Evolutionary conservation across 345 rosid genomes (phyloP).

Genomic region (Camelina hispida): DNA sequence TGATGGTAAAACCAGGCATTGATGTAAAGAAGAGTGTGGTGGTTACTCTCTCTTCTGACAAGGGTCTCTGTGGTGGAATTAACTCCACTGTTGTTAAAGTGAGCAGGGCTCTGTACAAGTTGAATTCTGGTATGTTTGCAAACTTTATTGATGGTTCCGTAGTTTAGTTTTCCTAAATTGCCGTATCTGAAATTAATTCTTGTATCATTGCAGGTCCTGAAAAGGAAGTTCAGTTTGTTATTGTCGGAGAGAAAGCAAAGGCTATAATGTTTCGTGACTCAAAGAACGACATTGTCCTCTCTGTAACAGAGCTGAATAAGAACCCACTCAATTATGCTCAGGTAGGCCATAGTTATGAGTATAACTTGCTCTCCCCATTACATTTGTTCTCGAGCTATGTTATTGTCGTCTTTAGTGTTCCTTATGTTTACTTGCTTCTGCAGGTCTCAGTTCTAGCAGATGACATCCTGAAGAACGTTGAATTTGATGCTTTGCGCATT

Average conservation of each 20-base stretch:
- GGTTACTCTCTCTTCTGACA: conserved; percentile 89
- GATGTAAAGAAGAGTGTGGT: conserved; percentile 96
- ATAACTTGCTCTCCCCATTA: background rate
- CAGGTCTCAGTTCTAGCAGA: conserved; percentile 98
- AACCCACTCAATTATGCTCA: conserved; percentile 93
- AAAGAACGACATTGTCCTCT: conserved; percentile 64
- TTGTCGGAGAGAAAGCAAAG: conserved; percentile 92
- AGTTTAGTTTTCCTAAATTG: conserved; percentile 12
- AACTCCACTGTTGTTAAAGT: conserved; percentile 88
- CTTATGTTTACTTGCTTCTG: conserved; percentile 29
- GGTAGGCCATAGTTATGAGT: conserved; percentile 47
- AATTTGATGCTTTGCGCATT: conserved; percentile 88
- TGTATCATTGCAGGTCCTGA: conserved; percentile 69
- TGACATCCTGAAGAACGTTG: conserved; percentile 92
- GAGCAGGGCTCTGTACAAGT: conserved; percentile 72
- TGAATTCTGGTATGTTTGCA: conserved; percentile 67
- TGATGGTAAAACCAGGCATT: conserved; percentile 56
- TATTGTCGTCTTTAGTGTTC: conserved; percentile 1
- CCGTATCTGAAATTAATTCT: background rate
- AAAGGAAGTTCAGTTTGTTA: conserved; percentile 76
- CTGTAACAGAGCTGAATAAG: conserved; percentile 79
- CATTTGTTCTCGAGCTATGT: background rate
- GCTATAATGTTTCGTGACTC: conserved; percentile 88
- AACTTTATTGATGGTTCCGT: background rate
- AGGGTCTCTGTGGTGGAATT: conserved; percentile 99